Base-by-base conservation (phyloP, 441 rosid species). In the Capsella rubella region DNA sequence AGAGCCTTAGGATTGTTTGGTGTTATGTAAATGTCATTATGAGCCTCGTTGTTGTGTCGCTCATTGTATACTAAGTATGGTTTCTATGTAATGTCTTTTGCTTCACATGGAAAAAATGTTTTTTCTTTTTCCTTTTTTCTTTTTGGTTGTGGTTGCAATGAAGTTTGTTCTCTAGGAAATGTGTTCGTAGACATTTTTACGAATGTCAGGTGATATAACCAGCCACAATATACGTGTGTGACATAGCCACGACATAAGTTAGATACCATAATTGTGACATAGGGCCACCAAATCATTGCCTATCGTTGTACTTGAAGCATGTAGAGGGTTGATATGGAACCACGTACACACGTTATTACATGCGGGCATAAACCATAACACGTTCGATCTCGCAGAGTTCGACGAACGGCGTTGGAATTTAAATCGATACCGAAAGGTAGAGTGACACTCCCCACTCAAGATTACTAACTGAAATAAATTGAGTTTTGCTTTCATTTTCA, bases 1-100 rank as follows among this genome's bases (percentile, higher is more conserved):
- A 69, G 79, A 76, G 66, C 47, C 34, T 14, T 76, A 69, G 71
- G 67, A 64, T 55, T 71, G 70, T 76, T 76, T 46, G 55, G 42
- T 76, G 53, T 75, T 61, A 46, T 69, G 71, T 69, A 54, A 69
- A 76, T 76, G 28, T 75, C 13, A 35, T 59, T 67, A 60, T 43
- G 69, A 67, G 56, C 64, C 18, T 60, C 18, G 42, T 60, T 34
- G 11, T 42, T 34, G 8, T 42, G 73, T 67, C 1, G 63, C 74
- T 69, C 74, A 75, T 53, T 52, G 45, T 49, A 66, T 51, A 27
- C 53, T 29, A 66, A 74, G 64, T 75, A 61, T 54, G 70, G 59
- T 52, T 28, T 49, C 46, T 14, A 45, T 69, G 64, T 74, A 69
- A 37, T 68, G 45, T 60, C 51, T 69, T 67, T n/a, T 54, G 52